Evolutionary conservation across 768 basidiomycete species (phyloP).

Genomic region (Coprinopsis strossmayeri): DNA sequence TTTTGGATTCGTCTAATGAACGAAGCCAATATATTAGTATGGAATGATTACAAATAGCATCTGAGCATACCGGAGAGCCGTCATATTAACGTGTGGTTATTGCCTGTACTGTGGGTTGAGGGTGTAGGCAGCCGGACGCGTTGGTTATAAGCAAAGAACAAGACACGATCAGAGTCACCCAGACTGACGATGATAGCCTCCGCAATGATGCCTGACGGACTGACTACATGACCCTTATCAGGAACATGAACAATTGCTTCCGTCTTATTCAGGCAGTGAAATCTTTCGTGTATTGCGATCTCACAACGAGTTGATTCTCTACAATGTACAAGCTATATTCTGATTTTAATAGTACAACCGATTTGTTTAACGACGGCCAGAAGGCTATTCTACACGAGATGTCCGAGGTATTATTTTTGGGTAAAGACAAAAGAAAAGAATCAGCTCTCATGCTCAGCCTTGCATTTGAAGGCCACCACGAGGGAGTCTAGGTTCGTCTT

Average conservation of each 20-base stretch:
- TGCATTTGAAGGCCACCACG: slow-evolving; percentile 54
- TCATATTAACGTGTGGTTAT: background rate
- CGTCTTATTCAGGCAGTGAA: too few species aligned
- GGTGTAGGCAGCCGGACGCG: background rate
- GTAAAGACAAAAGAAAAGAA: background rate
- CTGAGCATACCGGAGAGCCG: slow-evolving; percentile 1
- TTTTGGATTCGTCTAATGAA: slow-evolving; percentile 66
- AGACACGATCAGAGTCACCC: slow-evolving; percentile 10
- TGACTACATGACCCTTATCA: too few species aligned
- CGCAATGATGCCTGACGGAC: background rate
- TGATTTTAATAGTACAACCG: background rate
- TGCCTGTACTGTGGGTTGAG: background rate
- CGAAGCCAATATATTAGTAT: too few species aligned
- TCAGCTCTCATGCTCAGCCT: slow-evolving; percentile 30
- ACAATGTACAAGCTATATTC: background rate
- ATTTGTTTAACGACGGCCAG: too few species aligned
- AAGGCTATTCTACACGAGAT: background rate
- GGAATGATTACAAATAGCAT: too few species aligned
- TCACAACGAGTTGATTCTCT: background rate
- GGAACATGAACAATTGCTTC: background rate
- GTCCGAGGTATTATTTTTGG: too few species aligned
- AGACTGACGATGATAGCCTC: background rate
- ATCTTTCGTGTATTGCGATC: too few species aligned
- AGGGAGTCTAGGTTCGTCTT: slow-evolving; percentile 68
- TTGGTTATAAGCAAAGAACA: slow-evolving; percentile 8